These are phyloP conservation scores for Solanum etuberosum DNA, from an alignment of 257 asterid genomes.

Conservation along the genomic window DNA sequence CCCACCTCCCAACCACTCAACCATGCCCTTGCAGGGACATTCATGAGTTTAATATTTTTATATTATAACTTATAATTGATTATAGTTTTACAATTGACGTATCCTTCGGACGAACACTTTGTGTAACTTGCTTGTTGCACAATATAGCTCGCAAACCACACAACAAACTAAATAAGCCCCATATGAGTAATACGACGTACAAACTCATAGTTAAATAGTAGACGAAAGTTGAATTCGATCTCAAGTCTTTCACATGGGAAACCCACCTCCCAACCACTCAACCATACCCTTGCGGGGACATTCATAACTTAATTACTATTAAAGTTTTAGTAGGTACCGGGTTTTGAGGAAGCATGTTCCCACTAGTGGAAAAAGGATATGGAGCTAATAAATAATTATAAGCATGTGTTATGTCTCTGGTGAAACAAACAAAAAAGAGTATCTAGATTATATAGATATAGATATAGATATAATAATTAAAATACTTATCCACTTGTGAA, in stretches of 20 bases:
- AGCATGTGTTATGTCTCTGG: conserved; percentile 5
- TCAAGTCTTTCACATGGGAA: no score
- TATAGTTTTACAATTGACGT: neutral
- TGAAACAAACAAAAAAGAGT: neutral
- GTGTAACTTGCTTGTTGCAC: neutral
- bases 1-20: no score
- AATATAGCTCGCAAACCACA: no score
- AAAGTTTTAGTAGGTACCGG: neutral
- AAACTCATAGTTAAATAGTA: neutral
- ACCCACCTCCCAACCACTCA: neutral
- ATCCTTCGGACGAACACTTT: neutral
- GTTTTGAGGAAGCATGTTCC: conserved; percentile 28
- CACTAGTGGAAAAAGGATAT: conserved; percentile 10
- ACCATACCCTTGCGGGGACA: neutral
- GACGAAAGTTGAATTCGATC: no score
- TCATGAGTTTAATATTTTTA: neutral
- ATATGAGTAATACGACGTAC: no score
- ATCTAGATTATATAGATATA: neutral
- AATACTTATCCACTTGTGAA: neutral
- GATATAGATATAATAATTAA: neutral
- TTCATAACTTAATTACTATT: neutral
- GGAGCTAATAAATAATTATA: conserved; percentile 2
- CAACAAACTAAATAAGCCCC: neutral
- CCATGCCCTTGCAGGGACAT: no score
- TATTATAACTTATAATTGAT: neutral